Base-by-base conservation (phyloP, 495 filamentous ascomycete species). In the Jackrogersella minutella region DNA sequence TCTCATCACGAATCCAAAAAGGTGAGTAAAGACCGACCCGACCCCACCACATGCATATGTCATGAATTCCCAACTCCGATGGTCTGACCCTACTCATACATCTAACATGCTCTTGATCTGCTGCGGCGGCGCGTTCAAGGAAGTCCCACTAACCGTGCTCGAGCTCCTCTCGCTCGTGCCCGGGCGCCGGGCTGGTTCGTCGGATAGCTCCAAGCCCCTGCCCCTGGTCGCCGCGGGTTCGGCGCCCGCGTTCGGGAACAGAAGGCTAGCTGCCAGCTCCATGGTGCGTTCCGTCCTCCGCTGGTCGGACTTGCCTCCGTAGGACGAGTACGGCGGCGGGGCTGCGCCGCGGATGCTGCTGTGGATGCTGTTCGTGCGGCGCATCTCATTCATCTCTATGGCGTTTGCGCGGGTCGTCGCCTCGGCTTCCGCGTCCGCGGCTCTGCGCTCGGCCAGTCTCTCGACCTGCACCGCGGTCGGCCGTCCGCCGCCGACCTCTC, bases 41-140 rank as follows among this genome's bases (percentile, higher is more conserved):
- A 28, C n/a, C 39, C 7, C 22, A 44, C 43, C 17, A 10, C 22
- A 39, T n/a, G n/a, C n/a, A n/a, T 31, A 21, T 47, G 10, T 16
- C 36, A 54, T 36, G 28, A 7, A 46, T 41, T n/a, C 31, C 47
- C 17, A 57, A 9, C 14, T 11, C 36, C 36, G 9, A 50, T 56
- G 13, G 16, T n/a, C 33, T 10, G 9, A 11, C 8, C 14, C 1
- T 21, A 44, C 24, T 80, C 69, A 87, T 5, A 87, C 67, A 77
- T 87, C 85, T 65, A 87, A 68, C 85, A 87, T 87, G 63, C 84
- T 86, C 71, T 75, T 78, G 11, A 87, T 76, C 66, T 80, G 76
- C 70, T 83, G 80, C 22, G 81, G 83, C 50, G 77, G 74, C 19
- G 61, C 73, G 10, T 56, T 74, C 5, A 74, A 77, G 28, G 77